These are phyloP conservation scores for Lenwebbia sp. DNA, from an alignment of 345 rosid species.

Conservation along the genomic window DNA sequence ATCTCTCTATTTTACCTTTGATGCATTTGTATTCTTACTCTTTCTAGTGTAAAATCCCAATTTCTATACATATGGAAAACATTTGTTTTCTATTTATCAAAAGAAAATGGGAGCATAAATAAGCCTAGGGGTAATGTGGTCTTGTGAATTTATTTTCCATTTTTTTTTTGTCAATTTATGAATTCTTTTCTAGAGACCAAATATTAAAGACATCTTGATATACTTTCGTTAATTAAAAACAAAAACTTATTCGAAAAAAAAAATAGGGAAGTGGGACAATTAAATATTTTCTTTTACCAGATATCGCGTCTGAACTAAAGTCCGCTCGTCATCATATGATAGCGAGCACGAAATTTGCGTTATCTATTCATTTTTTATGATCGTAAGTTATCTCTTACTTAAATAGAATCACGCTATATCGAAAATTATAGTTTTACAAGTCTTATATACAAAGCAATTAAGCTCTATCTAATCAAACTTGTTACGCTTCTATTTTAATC, in stretches of 20 bases:
- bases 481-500: no score
- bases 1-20: no score
- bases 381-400: no score
- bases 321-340: no score
- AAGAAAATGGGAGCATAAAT: neutral
- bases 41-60: no score
- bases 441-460: no score
- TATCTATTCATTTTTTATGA: no score
- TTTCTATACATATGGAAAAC: neutral
- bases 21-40: no score
- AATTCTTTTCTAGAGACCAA: neutral
- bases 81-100: neutral
- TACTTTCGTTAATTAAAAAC: neutral
- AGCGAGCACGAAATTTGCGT: fast-evolving
- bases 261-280: neutral
- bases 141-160: neutral
- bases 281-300: neutral
- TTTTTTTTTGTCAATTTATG: neutral
- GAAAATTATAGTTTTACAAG: no score
- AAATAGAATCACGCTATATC: no score
- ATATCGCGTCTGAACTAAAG: no score
- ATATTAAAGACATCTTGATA: neutral
- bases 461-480: no score
- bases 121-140: neutral
- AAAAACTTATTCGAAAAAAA: neutral